phyloP scores from a whole-genome alignment of 441 rosid genomes.

The Brassica balearica region DNA sequence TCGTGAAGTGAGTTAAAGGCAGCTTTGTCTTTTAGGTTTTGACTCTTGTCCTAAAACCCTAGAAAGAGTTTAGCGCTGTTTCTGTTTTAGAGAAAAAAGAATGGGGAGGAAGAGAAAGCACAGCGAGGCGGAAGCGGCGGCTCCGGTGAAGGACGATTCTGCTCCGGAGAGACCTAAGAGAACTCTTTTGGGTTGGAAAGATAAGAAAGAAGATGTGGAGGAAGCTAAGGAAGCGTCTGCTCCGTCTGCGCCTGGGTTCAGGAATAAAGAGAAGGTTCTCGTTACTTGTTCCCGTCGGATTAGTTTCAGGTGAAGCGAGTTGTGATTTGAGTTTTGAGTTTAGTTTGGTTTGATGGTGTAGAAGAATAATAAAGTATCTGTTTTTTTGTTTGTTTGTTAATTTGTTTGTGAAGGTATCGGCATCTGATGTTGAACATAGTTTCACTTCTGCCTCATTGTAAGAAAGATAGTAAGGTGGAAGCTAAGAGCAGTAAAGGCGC shows the following conservation, averaged over 20 bases:
- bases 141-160: slow-evolving; percentile 55
- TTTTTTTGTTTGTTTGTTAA: neutral
- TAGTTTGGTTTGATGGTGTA: neutral
- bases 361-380: neutral
- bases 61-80: slow-evolving; percentile 22
- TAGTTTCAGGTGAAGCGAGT: slow-evolving; percentile 65
- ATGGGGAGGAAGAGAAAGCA: slow-evolving; percentile 95
- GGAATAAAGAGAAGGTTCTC: slow-evolving; percentile 94
- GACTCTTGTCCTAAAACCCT: slow-evolving; percentile 30
- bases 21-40: slow-evolving; percentile 16
- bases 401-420: slow-evolving; percentile 66
- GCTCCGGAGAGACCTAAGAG: slow-evolving; percentile 76
- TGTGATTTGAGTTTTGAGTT: neutral
- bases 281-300: slow-evolving; percentile 96
- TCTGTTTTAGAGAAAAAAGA: neutral
- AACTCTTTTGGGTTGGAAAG: slow-evolving; percentile 91
- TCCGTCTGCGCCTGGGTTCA: slow-evolving; percentile 44
- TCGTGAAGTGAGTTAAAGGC: slow-evolving; percentile 10
- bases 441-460: slow-evolving; percentile 90
- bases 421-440: slow-evolving; percentile 96
- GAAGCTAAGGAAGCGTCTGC: slow-evolving; percentile 28
- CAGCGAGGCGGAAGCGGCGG: slow-evolving; percentile 55
- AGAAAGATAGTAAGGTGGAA: slow-evolving; percentile 95
- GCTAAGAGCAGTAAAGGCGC: slow-evolving; percentile 81
- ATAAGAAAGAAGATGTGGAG: slow-evolving; percentile 53